Evolutionary conservation across 768 basidiomycete genomes (phyloP), one percentile per base, ranked within the genome.

Genomic region (Leccinum variicolor): DNA sequence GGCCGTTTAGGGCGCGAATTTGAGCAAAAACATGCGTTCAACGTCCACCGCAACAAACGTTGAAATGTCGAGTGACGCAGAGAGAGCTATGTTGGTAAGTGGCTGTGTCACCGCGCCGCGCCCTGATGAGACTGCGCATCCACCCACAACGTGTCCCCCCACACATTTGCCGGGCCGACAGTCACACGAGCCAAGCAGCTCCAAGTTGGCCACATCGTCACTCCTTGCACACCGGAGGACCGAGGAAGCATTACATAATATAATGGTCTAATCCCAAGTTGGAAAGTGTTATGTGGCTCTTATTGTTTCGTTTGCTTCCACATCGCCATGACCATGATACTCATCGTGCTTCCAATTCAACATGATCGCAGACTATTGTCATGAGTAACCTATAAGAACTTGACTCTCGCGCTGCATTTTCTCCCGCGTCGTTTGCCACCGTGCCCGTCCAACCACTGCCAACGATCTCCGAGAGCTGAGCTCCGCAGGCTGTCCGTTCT

Each of bases 381-480:
- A 29, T 17, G 4, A 3, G 4, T 6, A 4, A 52, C 31, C 51
- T 71, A 69, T 71, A 69, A 69, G 58, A 61, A 25, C 36, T 8
- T 15, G 23, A 26, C 29, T 3, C n/a, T 39, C 28, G 2, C 23
- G 2, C 25, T 9, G 4, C 23, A 28, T 25, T 19, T 39, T 29
- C 33, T 25, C 53, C 34, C 23, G 55, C 52, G 53, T 29, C 36
- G 49, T 53, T 47, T 48, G 31, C 49, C 47, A 54, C 15, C 29
- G 25, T 25, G 25, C 25, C 25, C 25, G 31, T 41, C n/a, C 50
- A 9, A 48, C 25, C 34, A 33, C 19, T 53, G 57, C 46, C 55
- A 66, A 34, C 61, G 57, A 62, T 31, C 69, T 69, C 66, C 56
- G 65, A 48, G 60, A 71, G 66, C 34, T 54, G 39, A 41, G 39